Percentiles rank a stretch among this genome's conserved stretches.
phyloP scores from a whole-genome alignment of 441 rosid genomes.

The Viola pubescens region DNA sequence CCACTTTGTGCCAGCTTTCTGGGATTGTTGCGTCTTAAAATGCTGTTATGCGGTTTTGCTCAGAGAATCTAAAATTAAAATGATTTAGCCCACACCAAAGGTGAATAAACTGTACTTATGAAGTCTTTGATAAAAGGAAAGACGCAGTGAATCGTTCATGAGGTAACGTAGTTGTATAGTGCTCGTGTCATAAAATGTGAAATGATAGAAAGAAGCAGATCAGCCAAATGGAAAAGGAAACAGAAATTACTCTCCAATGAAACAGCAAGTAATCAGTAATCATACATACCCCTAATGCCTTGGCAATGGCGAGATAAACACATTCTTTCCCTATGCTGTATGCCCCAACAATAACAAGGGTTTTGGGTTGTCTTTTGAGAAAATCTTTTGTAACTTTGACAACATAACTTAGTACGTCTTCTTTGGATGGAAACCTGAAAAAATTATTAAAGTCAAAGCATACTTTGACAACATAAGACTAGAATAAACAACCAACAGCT shows the following conservation, averaged over 20 bases:
- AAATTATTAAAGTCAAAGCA: not conserved
- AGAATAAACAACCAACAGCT: conserved; percentile 2
- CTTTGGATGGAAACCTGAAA: conserved; percentile 71
- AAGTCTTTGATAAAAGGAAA: too few species aligned
- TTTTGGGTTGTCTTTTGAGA: conserved; percentile 57
- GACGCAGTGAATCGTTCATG: too few species aligned
- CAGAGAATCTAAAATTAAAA: too few species aligned
- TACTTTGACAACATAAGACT: not conserved
- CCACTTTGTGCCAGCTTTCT: too few species aligned
- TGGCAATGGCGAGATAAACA: conserved; percentile 71
- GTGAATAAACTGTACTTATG: too few species aligned
- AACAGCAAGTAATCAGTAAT: not conserved
- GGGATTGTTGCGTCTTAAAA: too few species aligned
- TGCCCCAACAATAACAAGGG: conserved; percentile 69
- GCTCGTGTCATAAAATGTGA: not conserved
- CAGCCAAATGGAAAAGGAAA: conserved; percentile 3
- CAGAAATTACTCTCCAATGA: conserved; percentile 1
- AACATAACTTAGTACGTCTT: conserved; percentile 54
- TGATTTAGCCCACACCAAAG: too few species aligned
- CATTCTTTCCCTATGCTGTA: conserved; percentile 80
- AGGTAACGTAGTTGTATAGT: too few species aligned
- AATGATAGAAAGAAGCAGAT: not conserved
- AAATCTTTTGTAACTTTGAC: conserved; percentile 44
- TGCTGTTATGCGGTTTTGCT: too few species aligned
- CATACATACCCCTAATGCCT: conserved; percentile 55